Base-by-base conservation (phyloP, 169 alveolate species). In the Ophryocystis elektroscirrha region DNA sequence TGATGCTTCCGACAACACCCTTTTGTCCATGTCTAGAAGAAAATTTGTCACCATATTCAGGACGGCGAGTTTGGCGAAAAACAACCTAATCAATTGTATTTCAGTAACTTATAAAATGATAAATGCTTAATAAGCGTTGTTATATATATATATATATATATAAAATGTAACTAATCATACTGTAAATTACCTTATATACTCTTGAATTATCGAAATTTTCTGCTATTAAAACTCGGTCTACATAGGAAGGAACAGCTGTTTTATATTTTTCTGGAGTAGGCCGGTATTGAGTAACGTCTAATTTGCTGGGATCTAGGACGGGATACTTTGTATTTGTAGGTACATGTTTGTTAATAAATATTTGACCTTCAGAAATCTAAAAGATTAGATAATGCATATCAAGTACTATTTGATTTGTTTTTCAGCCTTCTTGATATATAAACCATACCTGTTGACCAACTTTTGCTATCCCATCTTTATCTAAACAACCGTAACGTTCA, bases 1-100 rank as follows among this genome's bases (percentile, higher is more conserved):
- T 93, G 25, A 93, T 87, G 51, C 90, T 73, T n/a, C 99, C 99
- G 36, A 94, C 91, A 9, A 93, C 98, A 15, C 99, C 99, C 69
- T 95, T 95, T 66, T 95, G 95, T 2, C 99, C 99, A 66, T 95
- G 99, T 37, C 99, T 74, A 25, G 97, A 55, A 5, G 56, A 32
- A 49, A 83, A 83, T 46, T 83, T 83, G 61, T 76, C 91, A 20
- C 94, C 94, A 41, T 78, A 62, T 57, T 84, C 96, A 0, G 96
- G 94, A 48, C 79, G 59, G 48, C 96, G 67, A 32, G 90, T 77
- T 67, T 89, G 91, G 20, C 95, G 60, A 15, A 65, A 18, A 22
- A 68, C 50, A 24, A n/a, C n/a, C n/a, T n/a, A n/a, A n/a, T n/a
- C n/a, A n/a, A n/a, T n/a, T n/a, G n/a, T n/a, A n/a, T n/a, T n/a